These are phyloP conservation scores for Vicia faba DNA, from an alignment of 306 rosid species.

Conservation along the genomic window DNA sequence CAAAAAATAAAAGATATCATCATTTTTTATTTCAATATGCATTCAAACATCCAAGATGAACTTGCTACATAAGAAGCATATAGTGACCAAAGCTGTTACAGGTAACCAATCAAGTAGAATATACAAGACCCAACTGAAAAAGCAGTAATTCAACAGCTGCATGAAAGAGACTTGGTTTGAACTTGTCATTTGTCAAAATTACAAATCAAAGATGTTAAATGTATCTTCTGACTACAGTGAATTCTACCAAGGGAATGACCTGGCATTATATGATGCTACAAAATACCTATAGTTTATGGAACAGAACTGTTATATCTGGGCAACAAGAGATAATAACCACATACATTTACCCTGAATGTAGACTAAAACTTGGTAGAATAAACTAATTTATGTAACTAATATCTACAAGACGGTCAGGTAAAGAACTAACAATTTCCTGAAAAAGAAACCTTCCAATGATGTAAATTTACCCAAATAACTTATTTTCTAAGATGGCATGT, in stretches of 20 bases:
- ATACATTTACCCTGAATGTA: not conserved
- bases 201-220: constrained; percentile 13
- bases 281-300: constrained; percentile 5
- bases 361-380: not conserved
- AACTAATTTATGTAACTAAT: constrained; percentile 4
- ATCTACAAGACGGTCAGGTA: not conserved
- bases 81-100: constrained; percentile 20
- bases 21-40: constrained; percentile 25
- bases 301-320: not conserved
- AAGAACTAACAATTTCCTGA: not conserved
- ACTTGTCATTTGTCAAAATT: constrained; percentile 15
- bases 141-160: constrained; percentile 11
- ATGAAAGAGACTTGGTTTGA: constrained; percentile 7
- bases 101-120: constrained; percentile 31
- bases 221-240: constrained; percentile 11
- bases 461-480: not conserved
- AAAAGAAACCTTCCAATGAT: not conserved
- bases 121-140: constrained; percentile 14
- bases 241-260: constrained; percentile 24
- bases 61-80: constrained; percentile 12
- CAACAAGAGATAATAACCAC: constrained; percentile 1
- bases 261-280: not conserved
- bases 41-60: constrained; percentile 31
- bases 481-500: not conserved
- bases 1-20: constrained; percentile 24